phyloP scores from a whole-genome alignment of 2,329 filamentous ascomycete genomes.

The Hypoxylon sp. region DNA sequence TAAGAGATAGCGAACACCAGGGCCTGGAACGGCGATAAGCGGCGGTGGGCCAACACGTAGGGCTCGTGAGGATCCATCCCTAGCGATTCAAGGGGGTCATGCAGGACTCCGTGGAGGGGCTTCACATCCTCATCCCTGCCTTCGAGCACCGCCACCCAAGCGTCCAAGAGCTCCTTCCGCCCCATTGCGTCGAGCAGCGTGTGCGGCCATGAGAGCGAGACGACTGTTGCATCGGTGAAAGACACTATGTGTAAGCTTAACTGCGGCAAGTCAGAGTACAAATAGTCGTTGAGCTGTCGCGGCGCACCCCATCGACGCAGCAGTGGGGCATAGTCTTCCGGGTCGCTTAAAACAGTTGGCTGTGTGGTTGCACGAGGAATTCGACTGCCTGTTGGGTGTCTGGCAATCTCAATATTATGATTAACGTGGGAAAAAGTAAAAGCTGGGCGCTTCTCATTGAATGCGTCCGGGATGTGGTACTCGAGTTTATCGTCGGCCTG shows the following conservation, averaged over 20 bases:
- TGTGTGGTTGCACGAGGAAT: constrained; percentile 55
- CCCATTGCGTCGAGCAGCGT: constrained; percentile 64
- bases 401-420: constrained; percentile 56
- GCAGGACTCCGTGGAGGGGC: constrained; percentile 53
- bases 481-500: constrained; percentile 56
- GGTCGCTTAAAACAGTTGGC: constrained; percentile 52
- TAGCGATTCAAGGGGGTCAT: constrained; percentile 55
- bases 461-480: constrained; percentile 59
- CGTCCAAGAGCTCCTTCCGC: constrained; percentile 58
- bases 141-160: constrained; percentile 63
- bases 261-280: constrained; percentile 61
- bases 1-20: constrained; percentile 55
- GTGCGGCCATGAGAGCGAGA: constrained; percentile 64
- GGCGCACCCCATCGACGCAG: constrained; percentile 49
- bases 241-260: constrained; percentile 64
- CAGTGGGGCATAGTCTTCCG: constrained; percentile 49
- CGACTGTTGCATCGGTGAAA: constrained; percentile 65
- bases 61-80: constrained; percentile 49
- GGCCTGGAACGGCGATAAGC: constrained; percentile 50
- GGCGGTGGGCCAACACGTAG: constrained; percentile 48
- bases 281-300: constrained; percentile 57
- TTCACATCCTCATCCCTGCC: constrained; percentile 60
- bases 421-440: constrained; percentile 58
- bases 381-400: constrained; percentile 59
- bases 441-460: constrained; percentile 58